These are phyloP conservation scores for Phytophthora pistaciae DNA, from an alignment of 352 stramenopile genomes.

Conservation along the genomic window DNA sequence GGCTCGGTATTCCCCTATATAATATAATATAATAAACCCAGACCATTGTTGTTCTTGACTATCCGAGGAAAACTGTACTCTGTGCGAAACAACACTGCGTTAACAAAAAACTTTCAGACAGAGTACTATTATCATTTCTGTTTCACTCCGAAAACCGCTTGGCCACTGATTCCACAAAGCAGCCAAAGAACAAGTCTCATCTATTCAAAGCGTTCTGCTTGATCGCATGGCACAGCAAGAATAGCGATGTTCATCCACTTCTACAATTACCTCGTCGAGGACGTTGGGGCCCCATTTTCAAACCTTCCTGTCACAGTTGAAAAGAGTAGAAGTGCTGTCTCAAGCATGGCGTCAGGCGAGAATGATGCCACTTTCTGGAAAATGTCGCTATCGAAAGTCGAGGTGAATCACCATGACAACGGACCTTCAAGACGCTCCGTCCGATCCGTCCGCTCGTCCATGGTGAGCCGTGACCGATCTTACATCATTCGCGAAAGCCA, in stretches of 20 bases:
- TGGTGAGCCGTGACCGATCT: conserved; percentile 11
- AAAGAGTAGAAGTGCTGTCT: background rate
- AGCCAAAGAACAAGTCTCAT: background rate
- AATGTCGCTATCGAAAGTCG: conserved; percentile 32
- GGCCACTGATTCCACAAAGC: too few relatives aligned
- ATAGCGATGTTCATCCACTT: background rate
- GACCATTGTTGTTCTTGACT: too few relatives aligned
- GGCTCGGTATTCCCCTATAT: too few relatives aligned
- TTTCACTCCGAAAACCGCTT: too few relatives aligned
- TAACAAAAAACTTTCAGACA: too few relatives aligned
- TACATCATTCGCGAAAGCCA: conserved; percentile 10
- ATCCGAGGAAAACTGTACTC: too few relatives aligned
- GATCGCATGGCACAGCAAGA: background rate
- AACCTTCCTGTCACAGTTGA: background rate
- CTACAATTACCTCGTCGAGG: background rate
- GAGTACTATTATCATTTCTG: too few relatives aligned
- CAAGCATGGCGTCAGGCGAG: background rate
- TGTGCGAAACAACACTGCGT: too few relatives aligned
- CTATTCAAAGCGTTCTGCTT: background rate
- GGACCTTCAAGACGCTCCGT: conserved; percentile 87
- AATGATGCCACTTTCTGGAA: background rate
- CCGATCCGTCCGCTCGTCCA: conserved; percentile 59
- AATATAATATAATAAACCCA: too few relatives aligned
- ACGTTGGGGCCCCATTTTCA: conserved; percentile 45
- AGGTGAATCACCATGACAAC: conserved; percentile 43